Conservation (phyloP, 2,329 filamentous ascomycete species). For the Beauveria sp. region DNA sequence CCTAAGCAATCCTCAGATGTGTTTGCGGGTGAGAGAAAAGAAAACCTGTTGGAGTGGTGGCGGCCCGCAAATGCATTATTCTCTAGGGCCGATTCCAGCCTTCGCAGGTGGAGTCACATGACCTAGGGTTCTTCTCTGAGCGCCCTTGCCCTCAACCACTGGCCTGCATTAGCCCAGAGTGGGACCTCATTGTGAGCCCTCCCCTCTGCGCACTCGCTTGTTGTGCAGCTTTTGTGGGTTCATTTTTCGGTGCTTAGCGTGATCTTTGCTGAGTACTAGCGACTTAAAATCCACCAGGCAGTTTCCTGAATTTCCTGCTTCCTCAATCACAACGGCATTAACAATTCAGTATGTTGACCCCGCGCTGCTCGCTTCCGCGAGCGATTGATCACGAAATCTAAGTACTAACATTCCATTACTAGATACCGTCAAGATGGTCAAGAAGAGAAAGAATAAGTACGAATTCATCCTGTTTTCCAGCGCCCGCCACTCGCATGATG, state of each 20-base stretch:
- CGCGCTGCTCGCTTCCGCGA: background rate
- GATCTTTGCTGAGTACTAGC: conserved; percentile 8
- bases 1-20: conserved; percentile 55
- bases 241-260: background rate
- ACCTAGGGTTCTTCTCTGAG: conserved; percentile 20
- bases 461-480: conserved; percentile 20
- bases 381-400: conserved; percentile 16
- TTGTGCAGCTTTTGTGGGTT: conserved; percentile 5
- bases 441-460: conserved; percentile 66
- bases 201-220: background rate
- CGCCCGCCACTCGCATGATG: background rate
- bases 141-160: conserved; percentile 15
- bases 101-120: conserved; percentile 21
- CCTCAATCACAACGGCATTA: conserved; percentile 12
- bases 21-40: conserved; percentile 27
- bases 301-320: conserved; percentile 10
- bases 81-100: conserved; percentile 10
- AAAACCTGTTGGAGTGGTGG: conserved; percentile 20
- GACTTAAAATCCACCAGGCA: conserved; percentile 12
- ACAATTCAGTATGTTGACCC: conserved; percentile 14
- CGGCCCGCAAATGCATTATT: conserved; percentile 17
- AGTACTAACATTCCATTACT: conserved; percentile 24
- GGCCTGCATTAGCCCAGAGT: conserved; percentile 7
- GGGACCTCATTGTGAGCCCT: conserved; percentile 2
- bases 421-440: conserved; percentile 60